Evolutionary conservation across 2,329 filamentous ascomycete species (phyloP), one percentile per base, ranked within the genome.

Genomic region (Thelonectria discophora): DNA sequence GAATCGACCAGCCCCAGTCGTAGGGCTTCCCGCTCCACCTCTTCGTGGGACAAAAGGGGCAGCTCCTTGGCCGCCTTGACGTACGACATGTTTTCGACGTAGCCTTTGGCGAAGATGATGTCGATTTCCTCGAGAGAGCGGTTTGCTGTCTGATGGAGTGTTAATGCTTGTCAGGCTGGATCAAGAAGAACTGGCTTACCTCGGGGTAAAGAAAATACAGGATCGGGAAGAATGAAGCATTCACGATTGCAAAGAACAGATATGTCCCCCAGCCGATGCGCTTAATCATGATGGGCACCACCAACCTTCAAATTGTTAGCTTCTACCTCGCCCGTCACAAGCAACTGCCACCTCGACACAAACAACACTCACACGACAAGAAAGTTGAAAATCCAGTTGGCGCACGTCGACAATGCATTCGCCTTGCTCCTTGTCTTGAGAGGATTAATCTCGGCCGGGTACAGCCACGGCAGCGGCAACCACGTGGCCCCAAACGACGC

Each of bases 401-500:
- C 83, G 60, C 82, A 86, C 0, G 87, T 89, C 0, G 86, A 86
- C 2, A 90, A 77, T 11, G 82, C 82, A 42, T 80, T 79, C 27
- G 79, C 79, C 72, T 81, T 81, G 4, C 76, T 77, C 12, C 80
- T 72, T 15, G 79, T 82, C 71, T 80, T 78, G 52, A 83, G 75
- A 0, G 81, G 80, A 71, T 85, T 85, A 63, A 86, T 78, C 65
- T 86, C 82, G 43, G 84, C 84, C 2, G 84, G 80, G 64, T 83
- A 84, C 67, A 86, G 68, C 86, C 86, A 90, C 1, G 87, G 87
- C 21, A 89, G 80, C 15, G 87, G 86, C 7, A 89, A 73, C 82
- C 86, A 89, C 1, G 86, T 87, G 0, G 87, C 87, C 34, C 88
- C 88, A 65, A 90, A 90, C 57, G 87, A 88, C 5, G 87, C 86